Evolutionary conservation across 345 rosid genomes (phyloP), one percentile per base, ranked within the genome.

Genomic region (Moricandia moricandioides): DNA sequence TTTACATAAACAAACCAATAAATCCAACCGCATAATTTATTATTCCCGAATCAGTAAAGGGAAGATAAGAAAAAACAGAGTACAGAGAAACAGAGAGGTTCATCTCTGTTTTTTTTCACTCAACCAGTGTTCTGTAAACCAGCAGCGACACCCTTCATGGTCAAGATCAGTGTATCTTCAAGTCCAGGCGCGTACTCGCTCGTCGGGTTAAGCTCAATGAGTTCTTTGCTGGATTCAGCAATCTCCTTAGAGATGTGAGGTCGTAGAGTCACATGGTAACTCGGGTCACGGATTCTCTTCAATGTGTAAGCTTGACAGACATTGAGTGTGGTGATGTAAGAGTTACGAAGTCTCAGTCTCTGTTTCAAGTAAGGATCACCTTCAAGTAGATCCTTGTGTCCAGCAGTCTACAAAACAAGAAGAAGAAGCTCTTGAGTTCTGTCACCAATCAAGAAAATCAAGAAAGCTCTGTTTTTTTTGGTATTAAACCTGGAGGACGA

Each of bases 101-200:
- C 72, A 3, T 57, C 62, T 78, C 52, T 45, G 52, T 17, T 37
- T 0, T 16, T 26, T 2, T 62, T 8, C 10, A 21, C 34, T 69
- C 64, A 96, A 79, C 99, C 99, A 4, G 98, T 92, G 85, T 96
- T 96, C 76, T 92, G 98, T 78, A 91, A 31, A 31, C 98, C 98
- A 2, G 99, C 98, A 30, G 99, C 99, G 56, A 92, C 86, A 66
- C 99, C 99, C 85, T 96, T 96, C 97, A 91, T 92, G 21, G 98
- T 96, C 84, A 96, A 79, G 79, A 96, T 92, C 14, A 96, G 85
- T 70, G 98, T 92, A 79, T 92, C 99, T 72, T 92, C 98, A 17
- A 92, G 84, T 13, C 98, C 98, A 14, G 98, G 97, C 0, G 96
- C 95, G 56, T 92, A 92, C 40, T 95, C 99, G 6, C 97, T 92